Conservation (phyloP, 2,329 filamentous ascomycete genomes). For the Aspergillus candidus region DNA sequence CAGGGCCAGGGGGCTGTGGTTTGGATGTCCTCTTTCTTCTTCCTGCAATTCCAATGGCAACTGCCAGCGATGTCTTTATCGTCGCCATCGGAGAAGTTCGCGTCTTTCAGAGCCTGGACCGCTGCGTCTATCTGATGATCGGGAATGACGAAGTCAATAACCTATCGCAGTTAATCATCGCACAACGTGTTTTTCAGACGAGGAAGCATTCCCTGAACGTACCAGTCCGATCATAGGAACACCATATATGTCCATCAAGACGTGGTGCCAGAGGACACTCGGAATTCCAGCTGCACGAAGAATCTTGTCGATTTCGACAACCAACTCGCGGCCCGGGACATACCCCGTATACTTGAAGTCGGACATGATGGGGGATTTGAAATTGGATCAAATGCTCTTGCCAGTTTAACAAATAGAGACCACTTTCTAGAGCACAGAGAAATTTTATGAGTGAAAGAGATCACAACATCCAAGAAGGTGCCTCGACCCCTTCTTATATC, state of each 20-base stretch:
- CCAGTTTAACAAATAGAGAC: no score
- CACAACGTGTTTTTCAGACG: no score
- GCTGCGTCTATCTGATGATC: not conserved
- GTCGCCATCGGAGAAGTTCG: not conserved
- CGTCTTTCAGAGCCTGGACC: not conserved
- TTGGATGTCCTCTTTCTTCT: no score
- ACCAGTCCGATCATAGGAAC: not conserved
- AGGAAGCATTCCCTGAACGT: not conserved
- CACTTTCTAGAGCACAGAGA: no score
- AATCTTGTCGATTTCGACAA: not conserved
- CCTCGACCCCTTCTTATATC: no score
- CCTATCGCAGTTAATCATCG: not conserved
- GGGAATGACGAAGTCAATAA: not conserved
- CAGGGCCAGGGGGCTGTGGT: no score
- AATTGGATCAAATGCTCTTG: no score
- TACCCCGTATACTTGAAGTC: not conserved
- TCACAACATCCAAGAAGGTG: no score
- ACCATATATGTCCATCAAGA: not conserved
- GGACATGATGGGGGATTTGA: not conserved
- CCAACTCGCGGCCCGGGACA: not conserved
- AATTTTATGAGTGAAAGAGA: no score
- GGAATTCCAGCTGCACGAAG: not conserved
- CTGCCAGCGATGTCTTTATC: no score
- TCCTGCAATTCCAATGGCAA: no score
- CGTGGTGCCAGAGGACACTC: not conserved